Percentiles rank a stretch among this genome's conserved stretches.
phyloP scores from a whole-genome alignment of 179 eudicot genomes.

The Pouteria campechiana region DNA sequence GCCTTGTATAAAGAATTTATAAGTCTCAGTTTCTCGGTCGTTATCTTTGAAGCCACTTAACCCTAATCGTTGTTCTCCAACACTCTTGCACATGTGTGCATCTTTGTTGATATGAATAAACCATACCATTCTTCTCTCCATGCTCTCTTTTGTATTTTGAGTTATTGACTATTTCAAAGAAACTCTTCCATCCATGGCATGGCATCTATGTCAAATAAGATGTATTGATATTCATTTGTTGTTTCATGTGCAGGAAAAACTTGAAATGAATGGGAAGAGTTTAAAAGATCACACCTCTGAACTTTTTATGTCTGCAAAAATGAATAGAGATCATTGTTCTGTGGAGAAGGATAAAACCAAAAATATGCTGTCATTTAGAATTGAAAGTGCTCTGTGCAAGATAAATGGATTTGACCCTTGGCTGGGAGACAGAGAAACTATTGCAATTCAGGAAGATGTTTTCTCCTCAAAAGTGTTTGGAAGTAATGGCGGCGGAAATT shows the following conservation, averaged over 20 bases:
- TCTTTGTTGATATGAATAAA: too few species aligned
- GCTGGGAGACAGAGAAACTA: constrained; percentile 37
- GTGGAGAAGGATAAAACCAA: constrained; percentile 9
- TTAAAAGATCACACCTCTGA: constrained; percentile 37
- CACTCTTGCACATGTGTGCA: too few species aligned
- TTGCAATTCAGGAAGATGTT: constrained; percentile 34
- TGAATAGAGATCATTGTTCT: constrained; percentile 4
- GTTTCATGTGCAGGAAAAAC: constrained; percentile 46
- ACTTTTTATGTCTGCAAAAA: constrained; percentile 18
- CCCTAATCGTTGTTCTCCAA: too few species aligned
- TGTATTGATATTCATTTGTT: not conserved
- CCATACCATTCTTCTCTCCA: too few species aligned
- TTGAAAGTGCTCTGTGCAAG: constrained; percentile 35
- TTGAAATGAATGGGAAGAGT: constrained; percentile 37
- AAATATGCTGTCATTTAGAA: constrained; percentile 35
- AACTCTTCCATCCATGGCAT: not conserved
- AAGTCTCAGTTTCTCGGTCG: too few species aligned
- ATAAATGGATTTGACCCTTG: constrained; percentile 31
- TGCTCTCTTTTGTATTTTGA: too few species aligned
- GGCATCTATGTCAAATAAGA: not conserved
- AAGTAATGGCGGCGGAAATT: too few species aligned
- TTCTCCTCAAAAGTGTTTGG: constrained; percentile 27
- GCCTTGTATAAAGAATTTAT: too few species aligned
- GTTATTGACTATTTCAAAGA: not conserved
- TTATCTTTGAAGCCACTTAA: too few species aligned